A percentile compares a stretch with the other conserved stretches of the same genome.
phyloP scores from a whole-genome alignment of 1,284 basidiomycete species.

The Microbotryum violaceum region DNA sequence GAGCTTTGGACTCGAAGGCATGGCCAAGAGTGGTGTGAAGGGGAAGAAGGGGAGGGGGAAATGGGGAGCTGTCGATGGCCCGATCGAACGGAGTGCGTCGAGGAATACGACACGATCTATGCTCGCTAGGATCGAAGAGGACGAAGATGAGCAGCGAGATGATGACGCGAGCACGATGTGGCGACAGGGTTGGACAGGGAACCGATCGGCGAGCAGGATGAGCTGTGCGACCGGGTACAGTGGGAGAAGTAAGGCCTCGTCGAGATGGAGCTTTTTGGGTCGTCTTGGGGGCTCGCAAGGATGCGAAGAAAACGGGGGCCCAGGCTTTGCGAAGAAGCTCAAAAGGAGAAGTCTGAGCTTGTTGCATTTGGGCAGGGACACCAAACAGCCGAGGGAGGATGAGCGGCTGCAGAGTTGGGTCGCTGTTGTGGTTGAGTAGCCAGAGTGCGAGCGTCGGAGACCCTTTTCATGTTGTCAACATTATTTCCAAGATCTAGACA shows the following conservation, averaged over 20 bases:
- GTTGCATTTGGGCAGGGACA: not conserved
- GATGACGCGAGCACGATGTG: not conserved
- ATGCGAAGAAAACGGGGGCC: not conserved
- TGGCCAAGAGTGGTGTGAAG: conserved; percentile 1
- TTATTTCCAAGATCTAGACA: not conserved
- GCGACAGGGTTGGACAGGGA: not conserved
- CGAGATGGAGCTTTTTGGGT: not conserved
- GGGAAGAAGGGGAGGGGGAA: conserved; percentile 11
- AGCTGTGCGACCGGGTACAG: not conserved
- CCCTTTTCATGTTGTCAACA: not conserved
- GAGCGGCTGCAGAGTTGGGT: not conserved
- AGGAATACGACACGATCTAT: not conserved
- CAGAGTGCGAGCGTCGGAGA: not conserved
- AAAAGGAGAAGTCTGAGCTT: not conserved
- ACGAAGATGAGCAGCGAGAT: not conserved
- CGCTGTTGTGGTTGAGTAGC: not conserved
- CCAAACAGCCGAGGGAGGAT: not conserved
- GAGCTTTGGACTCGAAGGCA: conserved; percentile 7
- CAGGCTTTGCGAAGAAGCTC: not conserved
- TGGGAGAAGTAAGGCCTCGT: not conserved
- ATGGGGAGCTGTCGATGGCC: conserved; percentile 17
- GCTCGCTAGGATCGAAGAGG: not conserved
- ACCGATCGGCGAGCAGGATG: not conserved
- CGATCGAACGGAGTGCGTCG: conserved; percentile 9
- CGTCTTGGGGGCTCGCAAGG: not conserved